A percentile compares a stretch with the other conserved stretches of the same genome.
Evolutionary conservation across 164 flowering plant species (phyloP).

Genomic region (Annona squamosa): DNA sequence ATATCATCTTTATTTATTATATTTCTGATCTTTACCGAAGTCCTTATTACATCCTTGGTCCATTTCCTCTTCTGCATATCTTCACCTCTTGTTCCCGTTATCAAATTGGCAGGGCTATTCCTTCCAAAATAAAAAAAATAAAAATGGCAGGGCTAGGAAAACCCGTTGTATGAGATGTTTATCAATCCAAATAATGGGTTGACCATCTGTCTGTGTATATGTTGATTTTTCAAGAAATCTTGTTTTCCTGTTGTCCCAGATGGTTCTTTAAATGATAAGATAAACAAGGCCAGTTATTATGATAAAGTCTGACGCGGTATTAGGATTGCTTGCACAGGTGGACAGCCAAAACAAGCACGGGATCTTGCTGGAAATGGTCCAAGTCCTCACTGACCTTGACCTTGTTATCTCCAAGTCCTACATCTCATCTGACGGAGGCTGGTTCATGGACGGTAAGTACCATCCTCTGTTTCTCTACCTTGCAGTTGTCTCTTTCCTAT

Average conservation of each 20-base stretch:
- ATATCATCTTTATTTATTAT: too few species aligned
- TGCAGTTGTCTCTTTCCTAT: background rate
- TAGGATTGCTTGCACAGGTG: slow-evolving; percentile 35
- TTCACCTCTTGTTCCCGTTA: too few species aligned
- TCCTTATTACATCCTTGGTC: too few species aligned
- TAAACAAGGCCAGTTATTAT: too few species aligned
- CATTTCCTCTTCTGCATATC: too few species aligned
- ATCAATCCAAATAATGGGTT: background rate
- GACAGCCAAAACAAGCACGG: slow-evolving; percentile 82
- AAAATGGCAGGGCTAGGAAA: too few species aligned
- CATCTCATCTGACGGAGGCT: slow-evolving; percentile 86
- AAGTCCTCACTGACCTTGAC: slow-evolving; percentile 88
- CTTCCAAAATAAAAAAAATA: too few species aligned
- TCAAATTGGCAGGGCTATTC: too few species aligned
- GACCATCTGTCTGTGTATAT: background rate
- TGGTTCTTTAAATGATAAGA: too few species aligned
- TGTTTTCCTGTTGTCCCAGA: too few species aligned
- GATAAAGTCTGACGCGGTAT: background rate
- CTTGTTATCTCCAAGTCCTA: slow-evolving; percentile 84
- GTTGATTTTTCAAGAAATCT: background rate
- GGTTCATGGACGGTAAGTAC: slow-evolving; percentile 91
- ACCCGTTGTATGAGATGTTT: too few species aligned
- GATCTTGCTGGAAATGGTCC: slow-evolving; percentile 84
- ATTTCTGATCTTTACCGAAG: too few species aligned
- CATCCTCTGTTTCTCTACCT: background rate